Base-by-base conservation (phyloP, 2,329 filamentous ascomycete species). In the Xylariaceae sp. region DNA sequence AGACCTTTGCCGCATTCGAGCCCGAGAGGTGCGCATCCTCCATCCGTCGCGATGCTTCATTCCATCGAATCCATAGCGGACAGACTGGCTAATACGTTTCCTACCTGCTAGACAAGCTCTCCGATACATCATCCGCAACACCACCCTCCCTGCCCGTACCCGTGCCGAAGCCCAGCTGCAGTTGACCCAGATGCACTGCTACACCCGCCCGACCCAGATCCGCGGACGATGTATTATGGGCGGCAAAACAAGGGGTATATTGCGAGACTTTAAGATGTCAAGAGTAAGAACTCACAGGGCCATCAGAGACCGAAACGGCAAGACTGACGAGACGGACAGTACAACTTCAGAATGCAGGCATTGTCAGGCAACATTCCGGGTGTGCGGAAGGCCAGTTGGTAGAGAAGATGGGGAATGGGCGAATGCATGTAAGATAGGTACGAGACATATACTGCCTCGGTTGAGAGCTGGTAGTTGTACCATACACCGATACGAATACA, bases 331-430 rank as follows among this genome's bases (percentile, higher is more conserved):
- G 17, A 5, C 6, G 12, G 40, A 19, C 65, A 97, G 93, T 99
- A 82, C 72, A 90, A 93, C 76, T 99, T 99, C 77, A 84, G 94
- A 70, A 77, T 94, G 74, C 87, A 96, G 71, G 94, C 94, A 16
- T 75, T 97, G 57, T 86, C 82, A 31, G 94, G 94, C 46, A 84
- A 90, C 56, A 70, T 99, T 48, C 93, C 94, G 0, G 94, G 94
- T 64, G 94, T 99, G 50, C 90, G 87, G 80, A 96, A 96, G 78
- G 94, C 94, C 45, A 95, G 89, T 73, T 99, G 94, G 94, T 99
- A 89, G 70, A 68, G 45, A 11, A 17, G 34, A 10, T 6, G 16
- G 10, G 12, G 1, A 2, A 7, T 42, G 11, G 19, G 22, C 10
- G 34, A 28, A 6, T n/a, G 34, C 13, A 12, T 63, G 60, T 62